Evolutionary conservation across 805 yeast genomes (phyloP).

Genomic region (Pichia gijzeniarum): DNA sequence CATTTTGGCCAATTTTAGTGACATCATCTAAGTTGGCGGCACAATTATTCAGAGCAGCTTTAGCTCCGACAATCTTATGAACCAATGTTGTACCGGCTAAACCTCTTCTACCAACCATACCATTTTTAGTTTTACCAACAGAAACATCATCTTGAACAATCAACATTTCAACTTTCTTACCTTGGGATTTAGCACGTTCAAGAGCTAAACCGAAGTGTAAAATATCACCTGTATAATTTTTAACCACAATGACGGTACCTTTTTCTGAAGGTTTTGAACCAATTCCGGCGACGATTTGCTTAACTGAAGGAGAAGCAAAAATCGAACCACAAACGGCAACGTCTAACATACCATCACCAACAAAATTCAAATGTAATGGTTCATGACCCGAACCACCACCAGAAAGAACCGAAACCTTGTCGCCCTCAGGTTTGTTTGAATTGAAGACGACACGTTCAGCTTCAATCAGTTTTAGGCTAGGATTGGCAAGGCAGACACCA

Average conservation of each 20-base stretch:
- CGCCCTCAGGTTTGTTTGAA: constrained; percentile 19
- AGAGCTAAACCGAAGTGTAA: constrained; percentile 89
- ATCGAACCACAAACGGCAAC: constrained; percentile 87
- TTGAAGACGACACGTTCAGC: constrained; percentile 50
- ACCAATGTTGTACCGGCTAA: constrained; percentile 86
- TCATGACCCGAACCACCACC: constrained; percentile 98
- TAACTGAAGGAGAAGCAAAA: constrained; percentile 89
- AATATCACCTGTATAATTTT: constrained; percentile 93
- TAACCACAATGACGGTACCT: constrained; percentile 76
- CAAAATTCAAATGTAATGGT: constrained; percentile 88
- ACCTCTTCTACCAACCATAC: constrained; percentile 91
- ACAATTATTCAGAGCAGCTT: constrained; percentile 26
- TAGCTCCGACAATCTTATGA: constrained; percentile 80
- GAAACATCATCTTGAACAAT: constrained; percentile 91
- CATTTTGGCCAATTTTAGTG: constrained; percentile 49
- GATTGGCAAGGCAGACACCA: constrained; percentile 37
- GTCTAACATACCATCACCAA: constrained; percentile 75
- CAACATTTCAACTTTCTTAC: constrained; percentile 63
- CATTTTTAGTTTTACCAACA: constrained; percentile 85
- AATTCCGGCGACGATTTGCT: constrained; percentile 70
- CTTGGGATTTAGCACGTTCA: constrained; percentile 78
- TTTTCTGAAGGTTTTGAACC: constrained; percentile 46
- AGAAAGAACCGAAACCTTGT: constrained; percentile 63
- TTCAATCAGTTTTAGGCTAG: constrained; percentile 47
- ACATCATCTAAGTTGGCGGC: constrained; percentile 45